These are phyloP conservation scores for Hyaloraphidium curvatum DNA, from an alignment of 192 early-diverging fungal genomes.

Conservation along the genomic window DNA sequence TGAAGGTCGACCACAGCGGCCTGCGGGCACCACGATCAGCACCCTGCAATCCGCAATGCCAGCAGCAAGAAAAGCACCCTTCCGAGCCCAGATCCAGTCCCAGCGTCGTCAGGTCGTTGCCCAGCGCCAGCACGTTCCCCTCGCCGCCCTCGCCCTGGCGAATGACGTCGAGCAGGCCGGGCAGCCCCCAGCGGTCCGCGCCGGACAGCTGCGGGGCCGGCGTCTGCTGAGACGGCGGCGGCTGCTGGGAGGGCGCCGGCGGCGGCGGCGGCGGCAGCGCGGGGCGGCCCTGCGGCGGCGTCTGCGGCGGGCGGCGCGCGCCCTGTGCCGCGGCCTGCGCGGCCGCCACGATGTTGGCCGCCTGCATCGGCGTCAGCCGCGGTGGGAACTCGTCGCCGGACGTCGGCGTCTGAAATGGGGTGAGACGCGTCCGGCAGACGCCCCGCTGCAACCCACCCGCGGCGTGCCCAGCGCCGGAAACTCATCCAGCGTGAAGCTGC, in stretches of 20 bases:
- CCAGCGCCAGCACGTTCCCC: constrained; percentile 64
- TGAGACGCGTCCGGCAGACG: no score
- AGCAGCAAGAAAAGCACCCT: not conserved
- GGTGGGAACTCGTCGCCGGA: no score
- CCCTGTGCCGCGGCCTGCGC: no score
- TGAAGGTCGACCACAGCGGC: constrained; percentile 63
- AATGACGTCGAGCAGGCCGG: constrained; percentile 73
- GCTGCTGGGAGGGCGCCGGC: not conserved
- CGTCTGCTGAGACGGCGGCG: not conserved
- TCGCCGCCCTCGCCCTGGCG: constrained; percentile 50
- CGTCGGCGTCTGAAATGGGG: no score
- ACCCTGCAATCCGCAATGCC: not conserved
- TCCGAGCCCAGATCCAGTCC: constrained; percentile 50
- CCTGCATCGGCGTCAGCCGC: no score
- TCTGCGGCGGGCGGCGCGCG: not conserved
- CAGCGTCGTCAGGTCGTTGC: constrained; percentile 72
- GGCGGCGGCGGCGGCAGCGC: not conserved
- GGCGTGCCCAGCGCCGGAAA: no score
- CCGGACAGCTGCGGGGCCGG: not conserved
- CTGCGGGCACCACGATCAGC: constrained; percentile 3
- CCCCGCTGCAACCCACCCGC: no score
- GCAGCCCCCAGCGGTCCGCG: constrained; percentile 53
- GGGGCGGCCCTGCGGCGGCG: not conserved
- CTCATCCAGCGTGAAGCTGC: no score
- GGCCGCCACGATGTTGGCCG: no score